Evolutionary conservation across 345 rosid species (phyloP).

Genomic region (Brassica nigra): DNA sequence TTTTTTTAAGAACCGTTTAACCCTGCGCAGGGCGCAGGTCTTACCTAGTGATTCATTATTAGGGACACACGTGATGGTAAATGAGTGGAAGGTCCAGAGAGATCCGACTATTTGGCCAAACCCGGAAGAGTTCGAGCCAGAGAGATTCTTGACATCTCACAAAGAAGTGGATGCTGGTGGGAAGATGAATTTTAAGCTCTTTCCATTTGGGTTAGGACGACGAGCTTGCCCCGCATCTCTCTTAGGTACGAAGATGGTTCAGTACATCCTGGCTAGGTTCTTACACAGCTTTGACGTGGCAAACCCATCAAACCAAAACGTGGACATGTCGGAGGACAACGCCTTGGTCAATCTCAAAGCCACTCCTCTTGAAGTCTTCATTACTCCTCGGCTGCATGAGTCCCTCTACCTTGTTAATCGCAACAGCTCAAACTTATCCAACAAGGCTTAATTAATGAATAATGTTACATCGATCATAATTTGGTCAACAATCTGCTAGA

Average conservation of each 20-base stretch:
- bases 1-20: too few relatives aligned
- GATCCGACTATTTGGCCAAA: conserved; percentile 10
- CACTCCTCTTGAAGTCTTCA: conserved; percentile 45
- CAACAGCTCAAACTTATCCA: too few relatives aligned
- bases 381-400: conserved; percentile 37
- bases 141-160: conserved; percentile 40
- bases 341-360: conserved; percentile 46
- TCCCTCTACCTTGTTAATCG: conserved; percentile 12
- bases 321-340: conserved; percentile 44
- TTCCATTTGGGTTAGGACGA: conserved; percentile 46
- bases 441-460: too few relatives aligned
- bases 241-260: conserved; percentile 42
- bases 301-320: conserved; percentile 22
- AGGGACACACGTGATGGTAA: conserved; percentile 7
- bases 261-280: conserved; percentile 45
- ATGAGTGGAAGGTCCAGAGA: conserved; percentile 1
- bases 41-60: too few relatives aligned
- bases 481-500: too few relatives aligned
- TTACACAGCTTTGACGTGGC: conserved; percentile 44
- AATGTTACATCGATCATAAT: too few relatives aligned
- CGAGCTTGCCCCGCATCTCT: conserved; percentile 43
- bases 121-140: conserved; percentile 39
- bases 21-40: too few relatives aligned
- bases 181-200: conserved; percentile 38
- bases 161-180: conserved; percentile 34